Evolutionary conservation across 495 filamentous ascomycete species (phyloP).

Genomic region (Lineolata rhizophorae): DNA sequence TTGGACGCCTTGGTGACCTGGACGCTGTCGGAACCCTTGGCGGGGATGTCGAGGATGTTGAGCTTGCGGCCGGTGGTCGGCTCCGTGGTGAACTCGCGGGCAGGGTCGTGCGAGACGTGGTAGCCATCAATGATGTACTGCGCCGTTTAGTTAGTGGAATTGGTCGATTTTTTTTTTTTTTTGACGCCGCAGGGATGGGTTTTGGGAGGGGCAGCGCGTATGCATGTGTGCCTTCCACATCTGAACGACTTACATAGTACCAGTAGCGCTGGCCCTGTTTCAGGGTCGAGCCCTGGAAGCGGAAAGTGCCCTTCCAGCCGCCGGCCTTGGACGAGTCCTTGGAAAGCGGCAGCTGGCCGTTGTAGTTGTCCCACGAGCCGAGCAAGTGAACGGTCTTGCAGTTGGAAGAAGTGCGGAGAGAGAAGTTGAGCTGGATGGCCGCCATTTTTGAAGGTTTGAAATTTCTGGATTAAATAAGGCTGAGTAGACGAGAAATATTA

Average conservation of each 20-base stretch:
- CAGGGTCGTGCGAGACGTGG: slow-evolving; percentile 94
- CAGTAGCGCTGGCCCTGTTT: slow-evolving; percentile 82
- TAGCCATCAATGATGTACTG: slow-evolving; percentile 98
- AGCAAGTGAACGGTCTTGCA: slow-evolving; percentile 96
- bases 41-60: slow-evolving; percentile 52
- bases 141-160: too few species aligned
- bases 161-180: too few species aligned
- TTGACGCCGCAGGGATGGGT: too few species aligned
- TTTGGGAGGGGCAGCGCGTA: neutral
- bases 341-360: slow-evolving; percentile 74
- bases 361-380: slow-evolving; percentile 97
- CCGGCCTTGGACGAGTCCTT: slow-evolving; percentile 68
- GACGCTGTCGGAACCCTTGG: slow-evolving; percentile 10
- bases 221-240: neutral
- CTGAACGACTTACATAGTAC: slow-evolving; percentile 54
- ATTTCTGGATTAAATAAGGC: neutral
- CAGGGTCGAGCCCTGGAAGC: slow-evolving; percentile 69
- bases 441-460: slow-evolving; percentile 14
- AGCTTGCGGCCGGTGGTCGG: slow-evolving; percentile 91
- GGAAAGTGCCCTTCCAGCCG: slow-evolving; percentile 86
- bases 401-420: slow-evolving; percentile 83
- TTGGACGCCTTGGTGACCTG: slow-evolving; percentile 18
- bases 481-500: slow-evolving; percentile 19
- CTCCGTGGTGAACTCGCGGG: slow-evolving; percentile 72
- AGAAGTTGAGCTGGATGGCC: slow-evolving; percentile 24